Evolutionary conservation across 2,329 filamentous ascomycete genomes (phyloP).

Genomic region (Pyrenophora teres): DNA sequence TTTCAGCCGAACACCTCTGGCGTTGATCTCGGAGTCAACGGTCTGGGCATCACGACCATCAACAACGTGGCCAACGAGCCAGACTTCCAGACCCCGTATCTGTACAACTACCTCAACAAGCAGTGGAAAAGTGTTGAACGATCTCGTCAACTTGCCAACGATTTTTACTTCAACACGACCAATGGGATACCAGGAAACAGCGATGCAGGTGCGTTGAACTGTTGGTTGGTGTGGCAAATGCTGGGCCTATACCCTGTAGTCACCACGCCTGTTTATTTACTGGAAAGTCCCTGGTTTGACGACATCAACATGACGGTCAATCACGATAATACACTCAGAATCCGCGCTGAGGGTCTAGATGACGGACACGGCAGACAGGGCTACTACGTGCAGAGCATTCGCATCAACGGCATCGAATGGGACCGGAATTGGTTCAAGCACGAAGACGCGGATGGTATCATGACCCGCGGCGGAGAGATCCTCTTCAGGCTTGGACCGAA

Average conservation of each 20-base stretch:
- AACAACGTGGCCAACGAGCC: constrained; percentile 49
- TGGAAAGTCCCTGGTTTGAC: constrained; percentile 54
- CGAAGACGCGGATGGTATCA: constrained; percentile 49
- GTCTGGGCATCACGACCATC: constrained; percentile 44
- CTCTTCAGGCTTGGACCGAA: constrained; percentile 37
- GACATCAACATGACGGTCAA: constrained; percentile 47
- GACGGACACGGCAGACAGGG: constrained; percentile 51
- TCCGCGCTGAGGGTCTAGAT: constrained; percentile 50
- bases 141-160: constrained; percentile 43
- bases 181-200: constrained; percentile 54
- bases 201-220: constrained; percentile 55
- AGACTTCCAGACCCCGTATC: constrained; percentile 47
- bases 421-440: constrained; percentile 61
- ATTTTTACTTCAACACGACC: constrained; percentile 48
- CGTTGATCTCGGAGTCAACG: constrained; percentile 44
- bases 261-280: constrained; percentile 54
- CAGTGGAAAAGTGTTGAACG: constrained; percentile 45
- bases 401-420: constrained; percentile 59
- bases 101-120: constrained; percentile 51
- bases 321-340: constrained; percentile 49
- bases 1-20: constrained; percentile 48
- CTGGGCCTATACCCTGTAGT: constrained; percentile 56
- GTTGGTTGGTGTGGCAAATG: constrained; percentile 58
- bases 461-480: constrained; percentile 44
- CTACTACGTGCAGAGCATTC: constrained; percentile 59